phyloP scores from a whole-genome alignment of 768 basidiomycete genomes.

The Tubosaeta brunneosetosa region DNA sequence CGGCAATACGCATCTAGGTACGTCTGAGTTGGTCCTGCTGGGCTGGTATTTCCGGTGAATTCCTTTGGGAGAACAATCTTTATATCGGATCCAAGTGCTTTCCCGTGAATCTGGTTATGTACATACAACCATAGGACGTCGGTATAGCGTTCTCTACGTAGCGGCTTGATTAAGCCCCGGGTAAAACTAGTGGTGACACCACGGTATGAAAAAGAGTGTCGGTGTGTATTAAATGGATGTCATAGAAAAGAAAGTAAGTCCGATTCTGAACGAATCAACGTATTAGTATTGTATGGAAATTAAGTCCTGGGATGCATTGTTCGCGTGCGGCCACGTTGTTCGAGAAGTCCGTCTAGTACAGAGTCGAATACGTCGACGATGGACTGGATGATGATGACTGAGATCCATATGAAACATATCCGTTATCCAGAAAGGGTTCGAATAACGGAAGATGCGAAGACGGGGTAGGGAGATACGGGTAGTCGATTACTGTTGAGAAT shows the following conservation, averaged over 20 bases:
- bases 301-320: slow-evolving; percentile 8
- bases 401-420: slow-evolving; percentile 6
- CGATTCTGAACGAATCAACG: slow-evolving; percentile 12
- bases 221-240: background rate
- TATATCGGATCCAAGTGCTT: background rate
- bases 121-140: background rate
- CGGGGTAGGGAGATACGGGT: slow-evolving; percentile 5
- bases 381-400: slow-evolving; percentile 23
- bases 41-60: too few species aligned
- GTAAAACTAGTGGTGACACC: background rate
- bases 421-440: slow-evolving; percentile 14
- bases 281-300: slow-evolving; percentile 11
- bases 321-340: slow-evolving; percentile 6
- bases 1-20: too few species aligned
- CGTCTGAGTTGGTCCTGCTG: background rate
- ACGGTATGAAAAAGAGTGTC: slow-evolving; percentile 8
- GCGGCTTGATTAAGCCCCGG: background rate
- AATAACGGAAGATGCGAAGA: slow-evolving; percentile 7
- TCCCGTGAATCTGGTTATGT: background rate
- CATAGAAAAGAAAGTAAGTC: background rate
- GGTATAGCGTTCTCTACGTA: background rate
- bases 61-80: too few species aligned
- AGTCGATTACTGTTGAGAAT: slow-evolving; percentile 3
- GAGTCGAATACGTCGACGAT: slow-evolving; percentile 19
- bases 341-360: slow-evolving; percentile 9